These are phyloP conservation scores for Selenicereus undatus DNA, from an alignment of 148 eudicot genomes.

Conservation along the genomic window DNA sequence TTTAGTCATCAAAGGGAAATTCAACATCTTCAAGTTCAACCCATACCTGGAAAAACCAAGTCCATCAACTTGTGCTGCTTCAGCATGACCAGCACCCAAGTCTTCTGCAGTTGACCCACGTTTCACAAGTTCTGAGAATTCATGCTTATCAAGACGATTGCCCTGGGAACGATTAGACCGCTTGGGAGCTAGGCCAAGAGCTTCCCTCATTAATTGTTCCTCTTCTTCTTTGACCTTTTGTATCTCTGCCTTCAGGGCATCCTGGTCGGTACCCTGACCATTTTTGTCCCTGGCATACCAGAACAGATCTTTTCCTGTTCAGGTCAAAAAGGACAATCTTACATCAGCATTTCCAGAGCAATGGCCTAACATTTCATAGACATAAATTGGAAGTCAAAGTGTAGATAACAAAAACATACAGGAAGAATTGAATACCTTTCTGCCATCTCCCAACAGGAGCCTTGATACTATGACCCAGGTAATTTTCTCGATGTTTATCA, in stretches of 20 bases:
- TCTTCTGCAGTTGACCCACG: constrained; percentile 98
- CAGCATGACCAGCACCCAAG: constrained; percentile 96
- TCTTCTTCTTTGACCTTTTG: constrained; percentile 87
- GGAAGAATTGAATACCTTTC: constrained; percentile 52
- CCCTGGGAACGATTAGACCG: constrained; percentile 64
- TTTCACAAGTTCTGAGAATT: constrained; percentile 84
- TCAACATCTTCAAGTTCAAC: not conserved
- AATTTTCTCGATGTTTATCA: constrained; percentile 93
- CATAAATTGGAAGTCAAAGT: not conserved
- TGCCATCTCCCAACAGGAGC: constrained; percentile 99
- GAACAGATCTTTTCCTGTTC: constrained; percentile 81
- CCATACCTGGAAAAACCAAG: constrained; percentile 87
- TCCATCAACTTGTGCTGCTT: constrained; percentile 89
- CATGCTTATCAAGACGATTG: constrained; percentile 87
- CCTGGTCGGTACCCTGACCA: constrained; percentile 37
- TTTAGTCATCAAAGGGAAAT: not conserved
- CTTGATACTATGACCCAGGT: constrained; percentile 93
- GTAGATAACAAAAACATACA: not conserved
- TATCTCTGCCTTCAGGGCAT: constrained; percentile 87
- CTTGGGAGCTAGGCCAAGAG: constrained; percentile 95
- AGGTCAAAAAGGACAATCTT: constrained; percentile 1
- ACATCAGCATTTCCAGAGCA: constrained; percentile 8
- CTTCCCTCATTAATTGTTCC: constrained; percentile 96
- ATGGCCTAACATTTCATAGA: constrained; percentile 3
- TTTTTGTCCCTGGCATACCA: constrained; percentile 92